Base-by-base conservation (phyloP, 2,329 filamentous ascomycete species). In the Blumeria graminis region DNA sequence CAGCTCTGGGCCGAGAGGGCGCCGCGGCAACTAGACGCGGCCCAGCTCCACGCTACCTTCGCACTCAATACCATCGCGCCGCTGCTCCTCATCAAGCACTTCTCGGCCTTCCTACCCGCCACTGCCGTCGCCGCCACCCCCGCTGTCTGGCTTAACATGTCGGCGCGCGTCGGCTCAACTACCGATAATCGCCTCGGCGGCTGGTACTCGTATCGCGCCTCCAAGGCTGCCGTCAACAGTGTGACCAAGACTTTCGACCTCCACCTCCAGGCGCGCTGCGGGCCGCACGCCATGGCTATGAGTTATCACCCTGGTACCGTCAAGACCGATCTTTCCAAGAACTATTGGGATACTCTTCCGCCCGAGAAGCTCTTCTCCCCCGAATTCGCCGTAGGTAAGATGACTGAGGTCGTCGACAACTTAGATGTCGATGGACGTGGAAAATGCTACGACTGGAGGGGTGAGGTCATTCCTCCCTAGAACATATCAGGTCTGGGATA, bases 221-320 rank as follows among this genome's bases (percentile, higher is more conserved):
- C 77, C 56, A 93, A 92, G 68, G 78, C 84, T 0, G 84, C 75
- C 1, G 78, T 90, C 3, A 86, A 81, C 60, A 81, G 81, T 63
- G 57, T 87, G 11, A 77, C 78, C 7, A 84, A 81, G 68, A 82
- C 76, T 6, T 80, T 87, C 59, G 86, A 92, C 65, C 73, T 83
- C 33, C 76, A 80, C 64, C 68, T 92, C 35, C 68, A 68, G 38
- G 71, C 74, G 3, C 72, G 74, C 45, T 74, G 75, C 58, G 78
- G 74, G 0, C 74, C 76, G 0, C 78, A 76, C 55, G 84, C 82
- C 0, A 71, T 87, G 61, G 78, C 79, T 0, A 69, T 93, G 10
- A 76, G 75, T 9, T 74, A 92, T 64, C 86, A 92, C 68, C 86
- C 86, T 0, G 86, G 86, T 2, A 92, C 86, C 0, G 85, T 92